Evolutionary conservation across 2,329 filamentous ascomycete genomes (phyloP).

Genomic region (Rhinocladiella mackenziei): DNA sequence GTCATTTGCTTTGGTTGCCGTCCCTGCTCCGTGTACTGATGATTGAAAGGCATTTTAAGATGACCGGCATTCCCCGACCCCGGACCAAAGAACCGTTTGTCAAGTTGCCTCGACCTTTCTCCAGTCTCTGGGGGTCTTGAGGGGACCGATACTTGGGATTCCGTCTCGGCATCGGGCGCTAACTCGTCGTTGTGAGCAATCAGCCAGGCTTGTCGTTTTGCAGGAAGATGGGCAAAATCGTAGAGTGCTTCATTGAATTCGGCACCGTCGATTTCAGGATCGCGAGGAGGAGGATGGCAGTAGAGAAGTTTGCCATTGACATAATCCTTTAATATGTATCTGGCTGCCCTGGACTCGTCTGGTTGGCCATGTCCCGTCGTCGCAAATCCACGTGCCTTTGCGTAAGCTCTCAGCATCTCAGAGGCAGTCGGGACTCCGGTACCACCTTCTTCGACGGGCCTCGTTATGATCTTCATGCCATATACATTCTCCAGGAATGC

Average conservation of each 20-base stretch:
- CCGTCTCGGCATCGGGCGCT: slow-evolving; percentile 38
- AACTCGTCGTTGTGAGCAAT: slow-evolving; percentile 44
- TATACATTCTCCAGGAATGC: slow-evolving; percentile 88
- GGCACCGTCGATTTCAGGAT: slow-evolving; percentile 60
- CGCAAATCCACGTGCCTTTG: slow-evolving; percentile 81
- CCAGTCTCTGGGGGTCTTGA: slow-evolving; percentile 42
- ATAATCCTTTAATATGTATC: slow-evolving; percentile 92
- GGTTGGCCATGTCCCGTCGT: slow-evolving; percentile 81
- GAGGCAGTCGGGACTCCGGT: slow-evolving; percentile 79
- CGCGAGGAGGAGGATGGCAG: slow-evolving; percentile 76
- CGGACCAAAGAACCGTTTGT: slow-evolving; percentile 82
- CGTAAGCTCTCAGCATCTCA: slow-evolving; percentile 82
- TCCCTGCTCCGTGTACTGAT: slow-evolving; percentile 84
- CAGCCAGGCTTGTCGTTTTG: slow-evolving; percentile 69
- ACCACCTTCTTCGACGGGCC: slow-evolving; percentile 85
- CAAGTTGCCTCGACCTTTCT: slow-evolving; percentile 69
- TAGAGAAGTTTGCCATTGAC: slow-evolving; percentile 93
- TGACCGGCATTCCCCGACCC: slow-evolving; percentile 57
- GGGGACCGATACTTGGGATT: slow-evolving; percentile 31
- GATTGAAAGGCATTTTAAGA: slow-evolving; percentile 75
- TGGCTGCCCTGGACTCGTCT: slow-evolving; percentile 85
- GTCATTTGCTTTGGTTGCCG: slow-evolving; percentile 64
- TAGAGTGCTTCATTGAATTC: slow-evolving; percentile 91
- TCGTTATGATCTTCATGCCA: slow-evolving; percentile 79
- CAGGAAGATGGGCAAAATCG: slow-evolving; percentile 73